Evolutionary conservation across 306 rosid species (phyloP), one percentile per base, ranked within the genome.

Genomic region (Begonia loranthoides): DNA sequence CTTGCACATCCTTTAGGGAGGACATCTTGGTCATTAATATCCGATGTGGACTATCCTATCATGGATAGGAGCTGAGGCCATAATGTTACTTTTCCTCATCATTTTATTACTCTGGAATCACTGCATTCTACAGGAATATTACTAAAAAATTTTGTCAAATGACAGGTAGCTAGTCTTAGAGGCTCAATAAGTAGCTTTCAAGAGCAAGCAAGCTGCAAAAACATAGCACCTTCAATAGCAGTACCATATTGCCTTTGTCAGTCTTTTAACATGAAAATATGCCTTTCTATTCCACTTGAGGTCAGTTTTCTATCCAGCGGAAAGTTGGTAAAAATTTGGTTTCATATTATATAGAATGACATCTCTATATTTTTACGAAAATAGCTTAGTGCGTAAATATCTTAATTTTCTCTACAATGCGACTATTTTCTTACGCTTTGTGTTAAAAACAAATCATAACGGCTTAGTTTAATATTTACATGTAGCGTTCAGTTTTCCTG

Each of bases 191-290:
- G 99, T 60, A 82, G 92, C 79, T 90, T 90, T 67, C 99, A 86
- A 73, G 95, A 90, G 76, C 99, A 86, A 74, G 99, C 95, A 66
- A 86, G 99, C 74, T 76, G 85, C 71, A 90, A 90, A 78, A 70
- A 54, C 44, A 74, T 33, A 56, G 92, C 83, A 72, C 76, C 92
- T 76, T 86, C 87, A 0, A 88, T 90, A 65, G 71, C 66, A 54
- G 86, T 69, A 14, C 75, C 77, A 45, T 76, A 63, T 68, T 68
- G 67, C 49, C 87, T 90, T 13, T 90, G 94, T 67, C 70, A 59
- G 66, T 71, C 99, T 49, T 86, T 90, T 66, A 72, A 73, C 74
- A 80, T 78, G 53, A 80, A 80, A 76, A 59, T 28, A 40, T 49
- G 46, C 21, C 93, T 78, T 56, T 90, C 99, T 38, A 50, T 70